A percentile compares a stretch with the other conserved stretches of the same genome.
Evolutionary conservation across 169 alveolate species (phyloP).

Genomic region (Plasmodium inui): DNA sequence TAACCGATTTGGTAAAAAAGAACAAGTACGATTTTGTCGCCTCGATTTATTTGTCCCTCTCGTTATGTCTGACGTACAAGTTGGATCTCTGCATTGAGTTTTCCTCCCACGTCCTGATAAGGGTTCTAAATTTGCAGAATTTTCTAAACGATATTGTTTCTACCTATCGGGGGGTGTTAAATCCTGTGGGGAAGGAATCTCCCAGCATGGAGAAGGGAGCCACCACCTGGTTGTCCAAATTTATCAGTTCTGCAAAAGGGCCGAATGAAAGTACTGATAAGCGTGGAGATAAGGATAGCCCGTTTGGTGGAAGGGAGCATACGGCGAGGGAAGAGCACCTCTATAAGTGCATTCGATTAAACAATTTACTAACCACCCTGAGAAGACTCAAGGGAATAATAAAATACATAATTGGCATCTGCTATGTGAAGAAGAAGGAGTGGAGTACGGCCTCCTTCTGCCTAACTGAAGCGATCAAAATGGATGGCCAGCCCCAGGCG

Average conservation of each 20-base stretch:
- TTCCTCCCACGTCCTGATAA: conserved; percentile 29
- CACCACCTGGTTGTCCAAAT: background rate
- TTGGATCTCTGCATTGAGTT: conserved; percentile 46
- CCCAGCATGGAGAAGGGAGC: background rate
- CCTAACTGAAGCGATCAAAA: conserved; percentile 28
- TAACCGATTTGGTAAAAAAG: conserved; percentile 26
- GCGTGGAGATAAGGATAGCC: background rate
- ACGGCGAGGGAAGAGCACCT: background rate
- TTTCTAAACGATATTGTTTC: background rate
- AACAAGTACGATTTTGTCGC: conserved; percentile 75
- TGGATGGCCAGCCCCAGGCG: conserved; percentile 1
- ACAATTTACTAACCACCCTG: conserved; percentile 9
- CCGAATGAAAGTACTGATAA: background rate
- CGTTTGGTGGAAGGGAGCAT: background rate
- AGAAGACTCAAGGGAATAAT: conserved; percentile 28
- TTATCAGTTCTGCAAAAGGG: background rate
- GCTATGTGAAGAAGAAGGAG: conserved; percentile 68
- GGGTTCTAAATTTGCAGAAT: conserved; percentile 36
- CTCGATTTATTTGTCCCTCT: conserved; percentile 57
- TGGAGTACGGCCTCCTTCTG: conserved; percentile 56
- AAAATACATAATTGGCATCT: conserved; percentile 60
- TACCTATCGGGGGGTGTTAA: background rate
- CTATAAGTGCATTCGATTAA: background rate
- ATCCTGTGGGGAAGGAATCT: background rate
- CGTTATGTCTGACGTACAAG: conserved; percentile 48